A percentile compares a stretch with the other conserved stretches of the same genome.
Conservation (phyloP, 2,329 filamentous ascomycete genomes). For the Fusarium duplospermum region DNA sequence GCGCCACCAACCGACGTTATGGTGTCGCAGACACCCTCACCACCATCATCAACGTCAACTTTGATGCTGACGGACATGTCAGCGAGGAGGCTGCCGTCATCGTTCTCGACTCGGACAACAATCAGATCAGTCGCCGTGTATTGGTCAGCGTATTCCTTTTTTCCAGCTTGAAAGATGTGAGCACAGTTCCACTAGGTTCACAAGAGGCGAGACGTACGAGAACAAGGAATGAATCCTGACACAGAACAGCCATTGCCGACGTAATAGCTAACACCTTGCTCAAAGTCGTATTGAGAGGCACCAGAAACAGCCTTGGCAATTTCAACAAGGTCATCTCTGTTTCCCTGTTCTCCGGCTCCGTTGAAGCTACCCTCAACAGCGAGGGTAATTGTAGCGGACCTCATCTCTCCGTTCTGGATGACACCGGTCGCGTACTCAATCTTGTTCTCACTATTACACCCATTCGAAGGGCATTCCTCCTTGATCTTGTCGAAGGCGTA, state of each 20-base stretch:
- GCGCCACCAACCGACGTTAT: background rate
- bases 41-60: constrained; percentile 3
- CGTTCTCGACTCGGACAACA: constrained; percentile 10
- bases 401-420: background rate
- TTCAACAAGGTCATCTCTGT: constrained; percentile 4
- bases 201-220: background rate
- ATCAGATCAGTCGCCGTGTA: constrained; percentile 7
- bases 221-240: background rate
- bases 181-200: background rate
- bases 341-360: constrained; percentile 6
- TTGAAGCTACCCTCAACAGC: constrained; percentile 9
- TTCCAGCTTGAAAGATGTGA: background rate
- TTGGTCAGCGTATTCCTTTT: background rate
- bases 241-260: background rate
- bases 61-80: constrained; percentile 14
- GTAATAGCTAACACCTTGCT: background rate
- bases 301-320: constrained; percentile 12
- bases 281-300: constrained; percentile 2
- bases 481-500: constrained; percentile 5
- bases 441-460: background rate
- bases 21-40: background rate
- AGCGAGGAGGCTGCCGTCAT: background rate
- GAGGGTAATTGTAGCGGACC: background rate
- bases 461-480: background rate
- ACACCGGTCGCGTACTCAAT: background rate